Conservation (phyloP, 2,329 filamentous ascomycete genomes). For the Paecilomyces sp. region DNA sequence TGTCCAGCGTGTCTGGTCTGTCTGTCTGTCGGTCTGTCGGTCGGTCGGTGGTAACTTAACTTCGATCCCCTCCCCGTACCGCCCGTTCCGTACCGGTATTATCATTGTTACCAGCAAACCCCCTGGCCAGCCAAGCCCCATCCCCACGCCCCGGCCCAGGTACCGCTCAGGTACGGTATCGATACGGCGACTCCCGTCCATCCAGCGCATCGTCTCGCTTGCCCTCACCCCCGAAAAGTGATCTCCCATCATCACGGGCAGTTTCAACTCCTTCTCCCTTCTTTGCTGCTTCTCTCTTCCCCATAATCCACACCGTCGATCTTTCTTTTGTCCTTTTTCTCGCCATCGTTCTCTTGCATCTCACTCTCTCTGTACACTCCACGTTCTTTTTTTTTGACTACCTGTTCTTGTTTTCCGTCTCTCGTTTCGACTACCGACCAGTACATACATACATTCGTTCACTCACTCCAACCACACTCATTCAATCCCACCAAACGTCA, state of each 20-base stretch:
- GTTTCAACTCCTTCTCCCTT: constrained; percentile 3
- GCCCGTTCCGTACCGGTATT: background rate
- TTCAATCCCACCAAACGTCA: background rate
- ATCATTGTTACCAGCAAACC: background rate
- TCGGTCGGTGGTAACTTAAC: background rate
- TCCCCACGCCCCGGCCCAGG: background rate
- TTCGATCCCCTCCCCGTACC: background rate
- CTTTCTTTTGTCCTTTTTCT: constrained; percentile 11
- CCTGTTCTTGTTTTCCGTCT: constrained; percentile 6
- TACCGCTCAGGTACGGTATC: background rate
- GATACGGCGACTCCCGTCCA: background rate
- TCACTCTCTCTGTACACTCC: constrained; percentile 6
- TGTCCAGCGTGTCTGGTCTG: too few relatives aligned
- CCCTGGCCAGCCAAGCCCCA: background rate
- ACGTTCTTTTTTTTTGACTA: constrained; percentile 6
- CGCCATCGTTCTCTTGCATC: constrained; percentile 3
- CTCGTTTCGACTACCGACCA: constrained; percentile 3
- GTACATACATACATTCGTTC: background rate
- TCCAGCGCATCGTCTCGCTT: background rate
- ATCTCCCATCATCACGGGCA: background rate
- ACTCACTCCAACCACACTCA: background rate
- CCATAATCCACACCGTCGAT: constrained; percentile 1
- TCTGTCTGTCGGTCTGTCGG: too few relatives aligned
- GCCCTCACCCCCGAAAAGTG: background rate
- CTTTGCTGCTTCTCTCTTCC: constrained; percentile 6